A percentile compares a stretch with the other conserved stretches of the same genome.
Evolutionary conservation across 2,329 filamentous ascomycete genomes (phyloP).

Genomic region (Xylaria arbuscula): DNA sequence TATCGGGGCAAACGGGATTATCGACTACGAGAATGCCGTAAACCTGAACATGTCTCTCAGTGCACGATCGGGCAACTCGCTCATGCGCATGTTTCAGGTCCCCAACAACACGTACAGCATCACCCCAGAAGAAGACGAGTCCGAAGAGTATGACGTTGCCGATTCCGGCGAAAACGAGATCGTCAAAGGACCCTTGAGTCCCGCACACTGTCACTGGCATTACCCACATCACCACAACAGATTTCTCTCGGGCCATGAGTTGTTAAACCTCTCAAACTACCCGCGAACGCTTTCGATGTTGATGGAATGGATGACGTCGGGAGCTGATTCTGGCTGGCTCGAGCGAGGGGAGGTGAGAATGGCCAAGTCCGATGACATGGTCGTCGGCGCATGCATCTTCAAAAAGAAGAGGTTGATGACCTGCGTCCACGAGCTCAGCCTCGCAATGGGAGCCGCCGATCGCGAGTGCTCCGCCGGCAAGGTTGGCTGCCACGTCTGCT

Average conservation of each 20-base stretch:
- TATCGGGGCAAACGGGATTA: not conserved
- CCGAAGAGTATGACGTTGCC: not conserved
- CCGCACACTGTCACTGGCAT: conserved; percentile 13
- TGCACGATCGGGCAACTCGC: not conserved
- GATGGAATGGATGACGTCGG: conserved; percentile 25
- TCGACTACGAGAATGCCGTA: conserved; percentile 5
- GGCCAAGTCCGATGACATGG: conserved; percentile 3
- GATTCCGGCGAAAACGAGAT: not conserved
- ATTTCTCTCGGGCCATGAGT: conserved; percentile 1
- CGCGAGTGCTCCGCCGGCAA: conserved; percentile 9
- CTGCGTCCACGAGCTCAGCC: conserved; percentile 21
- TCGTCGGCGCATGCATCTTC: conserved; percentile 27
- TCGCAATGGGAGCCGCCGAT: conserved; percentile 17
- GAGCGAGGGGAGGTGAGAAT: conserved; percentile 1
- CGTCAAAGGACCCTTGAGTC: too few relatives aligned
- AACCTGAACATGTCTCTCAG: not conserved
- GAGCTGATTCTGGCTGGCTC: conserved; percentile 19
- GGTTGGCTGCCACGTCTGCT: conserved; percentile 24
- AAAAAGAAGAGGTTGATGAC: not conserved
- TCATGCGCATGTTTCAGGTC: not conserved
- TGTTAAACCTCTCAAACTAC: conserved; percentile 9
- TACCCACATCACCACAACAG: conserved; percentile 4
- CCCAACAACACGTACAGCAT: not conserved
- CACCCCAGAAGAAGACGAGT: not conserved
- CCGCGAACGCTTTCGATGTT: not conserved